Percentiles rank a stretch among this genome's conserved stretches.
Conservation (phyloP, 2,329 filamentous ascomycete species). For the Venturia pyrina region DNA sequence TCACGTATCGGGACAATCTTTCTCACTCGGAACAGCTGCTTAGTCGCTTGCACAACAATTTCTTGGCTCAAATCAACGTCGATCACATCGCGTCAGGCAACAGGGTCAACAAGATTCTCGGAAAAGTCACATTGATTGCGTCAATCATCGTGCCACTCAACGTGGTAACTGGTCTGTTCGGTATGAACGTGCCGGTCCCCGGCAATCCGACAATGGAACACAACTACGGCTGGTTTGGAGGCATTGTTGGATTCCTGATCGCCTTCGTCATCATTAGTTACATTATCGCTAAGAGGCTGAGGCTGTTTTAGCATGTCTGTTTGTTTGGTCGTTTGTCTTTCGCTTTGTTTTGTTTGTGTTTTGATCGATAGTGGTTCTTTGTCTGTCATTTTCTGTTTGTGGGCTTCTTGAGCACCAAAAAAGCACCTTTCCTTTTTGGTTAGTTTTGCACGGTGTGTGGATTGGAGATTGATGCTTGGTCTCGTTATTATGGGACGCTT, state of each 20-base stretch:
- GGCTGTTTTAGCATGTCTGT: not conserved
- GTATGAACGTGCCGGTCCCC: slow-evolving; percentile 61
- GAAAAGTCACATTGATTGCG: slow-evolving; percentile 89
- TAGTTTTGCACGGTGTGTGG: not conserved
- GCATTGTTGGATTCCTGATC: not conserved
- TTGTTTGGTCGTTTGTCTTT: not conserved
- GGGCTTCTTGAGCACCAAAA: not conserved
- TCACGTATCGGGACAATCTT: slow-evolving; percentile 97
- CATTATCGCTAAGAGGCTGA: not conserved
- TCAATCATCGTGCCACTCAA: slow-evolving; percentile 96
- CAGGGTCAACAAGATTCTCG: slow-evolving; percentile 76
- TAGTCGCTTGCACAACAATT: slow-evolving; percentile 87
- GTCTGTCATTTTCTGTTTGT: too few relatives aligned
- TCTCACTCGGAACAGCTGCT: slow-evolving; percentile 97
- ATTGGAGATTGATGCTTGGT: not conserved
- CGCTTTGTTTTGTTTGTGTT: not conserved
- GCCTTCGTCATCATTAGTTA: not conserved
- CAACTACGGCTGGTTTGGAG: not conserved
- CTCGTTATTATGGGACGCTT: not conserved
- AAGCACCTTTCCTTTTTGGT: not conserved
- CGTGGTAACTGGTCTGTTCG: slow-evolving; percentile 75
- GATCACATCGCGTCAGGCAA: slow-evolving; percentile 85
- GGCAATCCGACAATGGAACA: not conserved
- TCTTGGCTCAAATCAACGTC: slow-evolving; percentile 87
- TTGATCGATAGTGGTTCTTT: not conserved